Evolutionary conservation across 2,329 filamentous ascomycete species (phyloP), one percentile per base, ranked within the genome.

Genomic region (Aspergillus sp.): DNA sequence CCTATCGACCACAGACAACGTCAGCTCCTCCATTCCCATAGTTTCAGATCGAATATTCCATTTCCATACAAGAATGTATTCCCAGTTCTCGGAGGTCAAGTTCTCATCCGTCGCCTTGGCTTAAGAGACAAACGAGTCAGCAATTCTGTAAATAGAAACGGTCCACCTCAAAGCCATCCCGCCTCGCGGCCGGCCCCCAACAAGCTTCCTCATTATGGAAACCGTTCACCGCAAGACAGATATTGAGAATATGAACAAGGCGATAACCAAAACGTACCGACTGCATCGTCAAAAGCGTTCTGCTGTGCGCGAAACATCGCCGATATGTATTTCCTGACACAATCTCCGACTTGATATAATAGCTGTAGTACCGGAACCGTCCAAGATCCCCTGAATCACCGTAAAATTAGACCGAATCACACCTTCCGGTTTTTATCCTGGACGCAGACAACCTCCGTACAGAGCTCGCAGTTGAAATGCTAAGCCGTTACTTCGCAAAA

Each of bases 71-170:
- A 85, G 71, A 54, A 85, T 84, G 54, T 75, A 83, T 64, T 86
- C 83, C 83, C 83, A 87, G 65, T 86, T 86, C 69, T 94, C 81
- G 28, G 85, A 86, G 19, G 90, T 97, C 58, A 97, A 80, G 70
- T 96, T 98, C 78, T 98, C 93, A 70, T 98, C 93, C 44, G 93
- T 98, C 62, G 93, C 90, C 71, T 86, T 86, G 61, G 81, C 83
- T 85, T 34, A 39, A 34, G 49, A 46, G 42, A 44, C 19, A 56
- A 29, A 56, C 53, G 46, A 33, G 51, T 67, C 48, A 69, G 58
- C 52, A 43, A 42, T 26, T 43, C 10, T 28, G 19, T 30, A 19
- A 27, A 9, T n/a, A 9, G 32, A 5, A 29, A 10, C 33, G 27
- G 26, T 19, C 19, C 19, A 19, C 19, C 19, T 19, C 19, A 19